Evolutionary conservation across 2,329 filamentous ascomycete species (phyloP).

Genomic region (Xylariales sp.): DNA sequence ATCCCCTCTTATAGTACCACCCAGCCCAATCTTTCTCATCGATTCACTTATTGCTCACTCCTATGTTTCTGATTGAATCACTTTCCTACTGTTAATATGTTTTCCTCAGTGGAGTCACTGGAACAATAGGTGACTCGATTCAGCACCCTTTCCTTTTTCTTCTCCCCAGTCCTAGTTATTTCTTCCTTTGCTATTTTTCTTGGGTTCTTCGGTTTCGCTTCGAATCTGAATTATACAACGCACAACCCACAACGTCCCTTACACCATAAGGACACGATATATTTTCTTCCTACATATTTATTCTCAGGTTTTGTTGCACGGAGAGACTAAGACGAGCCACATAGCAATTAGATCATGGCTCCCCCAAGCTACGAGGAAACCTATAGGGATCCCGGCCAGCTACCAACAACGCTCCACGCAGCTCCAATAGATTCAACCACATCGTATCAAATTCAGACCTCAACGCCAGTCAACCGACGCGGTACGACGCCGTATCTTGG

Average conservation of each 20-base stretch:
- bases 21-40: no score
- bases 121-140: conserved; percentile 9
- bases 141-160: conserved; percentile 6
- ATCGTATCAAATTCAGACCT: neutral
- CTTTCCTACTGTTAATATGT: conserved; percentile 6
- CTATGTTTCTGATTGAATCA: conserved; percentile 4
- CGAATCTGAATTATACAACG: no score
- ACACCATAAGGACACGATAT: no score
- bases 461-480: neutral
- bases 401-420: no score
- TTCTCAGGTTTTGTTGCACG: no score
- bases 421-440: neutral
- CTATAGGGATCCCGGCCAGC: no score
- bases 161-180: conserved; percentile 1
- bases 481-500: conserved; percentile 79
- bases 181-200: conserved; percentile 9
- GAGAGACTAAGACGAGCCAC: no score
- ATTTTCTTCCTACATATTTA: no score
- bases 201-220: neutral
- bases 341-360: no score
- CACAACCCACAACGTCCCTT: no score
- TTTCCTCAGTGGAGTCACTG: conserved; percentile 9
- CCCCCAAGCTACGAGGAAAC: no score
- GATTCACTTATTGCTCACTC: conserved; percentile 4
- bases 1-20: conserved; percentile 5